These are phyloP conservation scores for Rhexocercosporidium sp. DNA, from an alignment of 2,329 filamentous ascomycete species.

Conservation along the genomic window DNA sequence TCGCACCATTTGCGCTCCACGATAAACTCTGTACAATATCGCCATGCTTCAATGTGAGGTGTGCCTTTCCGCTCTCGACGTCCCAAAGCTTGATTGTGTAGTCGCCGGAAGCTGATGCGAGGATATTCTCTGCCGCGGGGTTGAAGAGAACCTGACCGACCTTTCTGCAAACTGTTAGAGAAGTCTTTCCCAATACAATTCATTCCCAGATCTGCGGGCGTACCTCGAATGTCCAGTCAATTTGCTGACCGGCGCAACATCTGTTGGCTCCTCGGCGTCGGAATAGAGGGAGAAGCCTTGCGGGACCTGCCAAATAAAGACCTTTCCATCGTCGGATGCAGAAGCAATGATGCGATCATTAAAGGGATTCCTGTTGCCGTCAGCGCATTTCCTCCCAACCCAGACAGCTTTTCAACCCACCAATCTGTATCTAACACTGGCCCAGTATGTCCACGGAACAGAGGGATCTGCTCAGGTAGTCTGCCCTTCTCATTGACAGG, in stretches of 20 bases:
- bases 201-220: slow-evolving; percentile 33
- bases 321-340: slow-evolving; percentile 94
- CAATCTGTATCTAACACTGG: slow-evolving; percentile 97
- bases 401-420: slow-evolving; percentile 53
- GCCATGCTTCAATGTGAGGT: slow-evolving; percentile 79
- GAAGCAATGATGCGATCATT: slow-evolving; percentile 93
- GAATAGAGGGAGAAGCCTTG: slow-evolving; percentile 83
- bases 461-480: slow-evolving; percentile 87
- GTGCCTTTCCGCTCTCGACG: slow-evolving; percentile 75
- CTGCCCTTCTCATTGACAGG: slow-evolving; percentile 89
- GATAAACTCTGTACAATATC: slow-evolving; percentile 96
- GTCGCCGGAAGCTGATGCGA: slow-evolving; percentile 94
- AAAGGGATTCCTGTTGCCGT: slow-evolving; percentile 81
- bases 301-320: slow-evolving; percentile 96
- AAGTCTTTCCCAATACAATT: neutral
- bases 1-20: slow-evolving; percentile 88
- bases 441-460: slow-evolving; percentile 95
- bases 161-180: slow-evolving; percentile 67
- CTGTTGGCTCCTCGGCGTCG: slow-evolving; percentile 81
- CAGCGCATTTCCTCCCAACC: slow-evolving; percentile 24
- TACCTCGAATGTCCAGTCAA: slow-evolving; percentile 87
- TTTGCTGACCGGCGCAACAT: slow-evolving; percentile 82
- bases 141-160: slow-evolving; percentile 99
- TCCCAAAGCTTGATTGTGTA: slow-evolving; percentile 97
- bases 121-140: slow-evolving; percentile 91